These are phyloP conservation scores for Fusarium veterinarium DNA, from an alignment of 2,329 filamentous ascomycete genomes.

Conservation along the genomic window DNA sequence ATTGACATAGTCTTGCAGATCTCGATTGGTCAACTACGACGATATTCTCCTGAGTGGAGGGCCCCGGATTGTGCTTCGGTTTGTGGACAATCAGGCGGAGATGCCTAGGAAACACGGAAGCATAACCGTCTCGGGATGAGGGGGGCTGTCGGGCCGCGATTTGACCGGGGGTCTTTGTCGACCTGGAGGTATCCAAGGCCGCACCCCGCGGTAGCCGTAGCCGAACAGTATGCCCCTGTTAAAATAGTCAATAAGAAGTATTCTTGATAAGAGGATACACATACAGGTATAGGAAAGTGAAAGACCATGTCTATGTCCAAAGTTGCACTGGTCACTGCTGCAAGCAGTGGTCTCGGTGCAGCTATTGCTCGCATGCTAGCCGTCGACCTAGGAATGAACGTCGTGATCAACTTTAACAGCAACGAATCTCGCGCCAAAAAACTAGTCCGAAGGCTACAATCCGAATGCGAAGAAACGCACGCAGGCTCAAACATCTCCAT, in stretches of 20 bases:
- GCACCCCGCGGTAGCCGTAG: accelerated
- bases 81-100: neutral
- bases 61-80: neutral
- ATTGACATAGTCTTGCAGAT: accelerated
- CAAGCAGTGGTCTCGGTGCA: constrained; percentile 76
- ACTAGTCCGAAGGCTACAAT: constrained; percentile 66
- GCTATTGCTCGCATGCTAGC: constrained; percentile 75
- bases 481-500: constrained; percentile 50
- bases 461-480: neutral
- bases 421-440: constrained; percentile 69
- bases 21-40: accelerated
- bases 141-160: neutral
- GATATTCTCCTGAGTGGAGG: neutral
- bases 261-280: too few species aligned
- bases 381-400: constrained; percentile 68
- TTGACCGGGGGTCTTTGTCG: neutral
- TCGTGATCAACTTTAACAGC: constrained; percentile 79
- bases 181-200: too few species aligned
- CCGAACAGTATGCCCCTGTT: neutral
- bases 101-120: accelerated
- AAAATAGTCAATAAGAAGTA: too few species aligned
- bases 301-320: neutral
- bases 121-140: neutral
- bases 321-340: constrained; percentile 62
- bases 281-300: neutral